Evolutionary conservation across 2,329 filamentous ascomycete species (phyloP), one percentile per base, ranked within the genome.

Genomic region (Purpureocillium lavendulum): DNA sequence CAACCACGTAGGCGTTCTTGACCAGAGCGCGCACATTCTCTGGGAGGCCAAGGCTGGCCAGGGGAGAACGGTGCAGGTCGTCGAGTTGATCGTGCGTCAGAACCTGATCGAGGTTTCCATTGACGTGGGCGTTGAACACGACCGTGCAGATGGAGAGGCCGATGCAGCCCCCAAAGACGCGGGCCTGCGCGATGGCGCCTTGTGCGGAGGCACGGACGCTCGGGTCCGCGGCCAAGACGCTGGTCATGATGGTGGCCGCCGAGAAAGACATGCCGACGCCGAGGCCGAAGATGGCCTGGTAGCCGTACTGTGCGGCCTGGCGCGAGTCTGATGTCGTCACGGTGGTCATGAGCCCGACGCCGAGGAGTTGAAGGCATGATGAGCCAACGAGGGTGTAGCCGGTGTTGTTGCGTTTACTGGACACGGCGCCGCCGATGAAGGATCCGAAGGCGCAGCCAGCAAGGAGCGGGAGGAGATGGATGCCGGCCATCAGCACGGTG

Each of bases 71-170:
- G 43, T 67, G 67, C 15, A 73, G 57, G 11, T 58, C 54, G 8
- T 56, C 53, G n/a, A 71, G 52, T 39, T 71, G 60, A 10, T 51
- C 43, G 4, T 52, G 39, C 10, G 59, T 60, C 40, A 73, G 50
- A 24, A 55, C 46, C 18, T 47, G 46, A 11, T 55, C 49, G 10
- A 75, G 56, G 29, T 61, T 53, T 21, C 48, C 45, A 33, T 66
- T 60, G 32, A 67, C 60, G 39, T 63, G 61, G 26, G 55, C 48
- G 49, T 76, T 75, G 54, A 78, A 72, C 10, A 81, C 64, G 12
- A 77, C 68, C n/a, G 72, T 78, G 46, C 76, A 77, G 17, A 71
- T 54, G 0, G 75, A 70, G 33, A 81, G 63, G 1, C 77, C 77
- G 21, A 80, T 63, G 30, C 72, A 72, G 3, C 77, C 77, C 1